Evolutionary conservation across 768 basidiomycete species (phyloP), one percentile per base, ranked within the genome.

Genomic region (Infundibulicybe gibba): DNA sequence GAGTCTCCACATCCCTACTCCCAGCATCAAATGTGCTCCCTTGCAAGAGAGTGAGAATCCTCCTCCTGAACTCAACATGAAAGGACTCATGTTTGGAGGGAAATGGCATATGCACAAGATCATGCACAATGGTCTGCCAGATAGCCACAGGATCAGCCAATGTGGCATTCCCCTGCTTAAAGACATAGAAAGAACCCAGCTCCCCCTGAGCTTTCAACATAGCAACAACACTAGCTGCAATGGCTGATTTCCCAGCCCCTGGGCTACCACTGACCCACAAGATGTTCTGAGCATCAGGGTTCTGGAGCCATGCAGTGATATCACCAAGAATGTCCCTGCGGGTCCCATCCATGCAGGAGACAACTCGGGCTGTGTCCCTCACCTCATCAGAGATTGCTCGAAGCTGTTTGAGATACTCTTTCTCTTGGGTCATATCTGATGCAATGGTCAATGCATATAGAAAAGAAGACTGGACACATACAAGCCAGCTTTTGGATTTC

Each of bases 141-240:
- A 54, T 47, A 43, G 21, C 25, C 0, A 30, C 13, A 2, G 52
- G 55, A 43, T 50, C 32, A 41, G 48, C 50, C 13, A n/a, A 12
- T 1, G 33, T 40, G 3, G 40, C 30, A 35, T 47, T 42, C 21
- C 54, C 42, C 25, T 54, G 34, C 5, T 49, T 16, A n/a, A n/a
- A n/a, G n/a, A n/a, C n/a, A n/a, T n/a, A n/a, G 31, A 53, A 58
- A 1, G 52, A 50, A n/a, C 57, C 58, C 2, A 59, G 57, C 30
- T 57, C 48, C 2, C 37, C 8, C 6, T 47, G 41, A 8, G 43
- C 45, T 0, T 43, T 43, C n/a, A 57, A 54, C 13, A 19, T n/a
- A n/a, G 49, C 34, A 1, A 57, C 54, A n/a, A 59, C 43, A 5
- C 41, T 59, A 1, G 53, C 53, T 13, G 58, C 30, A 16, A 59